Evolutionary conservation across 352 stramenopile genomes (phyloP).

Genomic region (Globisporangium barbulae): DNA sequence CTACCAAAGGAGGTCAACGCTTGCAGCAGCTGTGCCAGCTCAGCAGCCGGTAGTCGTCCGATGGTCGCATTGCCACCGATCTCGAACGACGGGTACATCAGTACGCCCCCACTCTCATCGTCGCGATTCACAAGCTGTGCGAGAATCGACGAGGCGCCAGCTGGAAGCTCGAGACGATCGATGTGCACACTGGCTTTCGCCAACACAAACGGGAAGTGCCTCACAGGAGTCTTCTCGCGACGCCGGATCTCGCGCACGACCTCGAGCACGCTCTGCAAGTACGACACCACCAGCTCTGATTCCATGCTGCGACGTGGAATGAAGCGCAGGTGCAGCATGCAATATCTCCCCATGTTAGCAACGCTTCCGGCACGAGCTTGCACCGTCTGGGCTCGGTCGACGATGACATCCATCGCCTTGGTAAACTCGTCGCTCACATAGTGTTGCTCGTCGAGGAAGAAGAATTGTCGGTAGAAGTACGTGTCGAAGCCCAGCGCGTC

Average conservation of each 20-base stretch:
- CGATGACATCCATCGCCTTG: constrained; percentile 1
- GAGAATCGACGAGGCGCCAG: background rate
- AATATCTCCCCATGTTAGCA: background rate
- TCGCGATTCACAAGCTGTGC: constrained; percentile 3
- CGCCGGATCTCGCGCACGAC: background rate
- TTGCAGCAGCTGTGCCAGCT: constrained; percentile 2
- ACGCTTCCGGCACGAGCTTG: background rate
- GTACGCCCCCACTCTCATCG: background rate
- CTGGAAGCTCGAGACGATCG: constrained; percentile 1
- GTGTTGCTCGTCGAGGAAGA: background rate
- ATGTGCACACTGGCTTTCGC: background rate
- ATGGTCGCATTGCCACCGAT: constrained; percentile 2
- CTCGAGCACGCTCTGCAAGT: constrained; percentile 1
- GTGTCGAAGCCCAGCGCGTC: constrained; percentile 10
- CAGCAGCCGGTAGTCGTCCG: background rate
- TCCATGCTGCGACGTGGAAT: constrained; percentile 7
- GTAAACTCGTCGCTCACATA: background rate
- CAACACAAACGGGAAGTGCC: background rate
- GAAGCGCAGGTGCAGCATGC: constrained; percentile 2
- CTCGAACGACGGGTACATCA: constrained; percentile 2
- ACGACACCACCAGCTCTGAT: background rate
- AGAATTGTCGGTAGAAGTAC: constrained; percentile 9
- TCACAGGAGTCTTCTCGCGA: background rate
- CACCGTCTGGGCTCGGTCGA: background rate
- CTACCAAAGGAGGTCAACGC: background rate